phyloP scores from a whole-genome alignment of 495 filamentous ascomycete species.

The Lophiotrema nucula region DNA sequence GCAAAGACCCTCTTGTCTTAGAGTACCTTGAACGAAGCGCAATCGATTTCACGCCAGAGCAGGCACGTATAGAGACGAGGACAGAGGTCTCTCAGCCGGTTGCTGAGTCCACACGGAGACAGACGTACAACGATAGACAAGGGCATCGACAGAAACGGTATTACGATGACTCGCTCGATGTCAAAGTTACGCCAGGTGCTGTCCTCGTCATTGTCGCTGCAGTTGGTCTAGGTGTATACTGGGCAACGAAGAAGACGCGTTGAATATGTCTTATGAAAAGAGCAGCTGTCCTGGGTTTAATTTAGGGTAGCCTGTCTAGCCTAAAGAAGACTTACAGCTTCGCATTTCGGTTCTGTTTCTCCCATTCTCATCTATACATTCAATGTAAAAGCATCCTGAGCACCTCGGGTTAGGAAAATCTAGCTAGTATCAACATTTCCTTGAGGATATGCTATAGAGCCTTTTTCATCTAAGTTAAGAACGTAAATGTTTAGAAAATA shows the following conservation, averaged over 20 bases:
- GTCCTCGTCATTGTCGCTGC: background rate
- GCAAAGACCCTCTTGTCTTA: slow-evolving; percentile 9
- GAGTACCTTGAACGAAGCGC: slow-evolving; percentile 2
- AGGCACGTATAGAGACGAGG: background rate
- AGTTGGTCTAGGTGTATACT: background rate
- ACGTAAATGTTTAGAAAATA: no score
- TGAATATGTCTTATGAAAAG: no score
- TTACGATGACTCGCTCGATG: no score
- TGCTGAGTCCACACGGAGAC: background rate
- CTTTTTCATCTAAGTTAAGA: no score
- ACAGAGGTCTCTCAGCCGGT: background rate
- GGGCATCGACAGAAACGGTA: no score
- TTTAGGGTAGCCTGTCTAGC: no score
- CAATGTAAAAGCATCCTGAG: background rate
- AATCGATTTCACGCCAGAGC: background rate
- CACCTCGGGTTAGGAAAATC: background rate
- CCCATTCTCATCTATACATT: background rate
- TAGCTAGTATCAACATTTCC: no score
- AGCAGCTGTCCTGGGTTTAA: no score
- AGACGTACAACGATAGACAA: background rate
- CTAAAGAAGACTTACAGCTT: no score
- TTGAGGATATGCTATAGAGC: no score
- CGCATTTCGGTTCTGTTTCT: no score
- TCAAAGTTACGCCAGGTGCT: background rate
- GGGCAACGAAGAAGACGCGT: no score